Evolutionary conservation across 306 rosid species (phyloP).

Genomic region (Boehmeria nivea): DNA sequence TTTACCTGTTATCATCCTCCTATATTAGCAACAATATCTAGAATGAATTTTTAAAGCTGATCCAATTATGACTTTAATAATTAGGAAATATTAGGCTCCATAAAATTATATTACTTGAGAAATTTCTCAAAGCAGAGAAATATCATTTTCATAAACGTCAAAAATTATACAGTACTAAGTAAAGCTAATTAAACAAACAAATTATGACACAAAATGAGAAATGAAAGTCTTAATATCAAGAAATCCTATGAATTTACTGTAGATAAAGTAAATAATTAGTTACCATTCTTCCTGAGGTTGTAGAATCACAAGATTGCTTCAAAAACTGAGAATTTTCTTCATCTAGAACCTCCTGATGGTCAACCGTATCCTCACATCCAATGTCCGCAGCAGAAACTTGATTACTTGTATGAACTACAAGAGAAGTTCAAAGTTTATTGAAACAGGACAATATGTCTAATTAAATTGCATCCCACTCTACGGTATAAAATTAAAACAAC

Average conservation of each 20-base stretch:
- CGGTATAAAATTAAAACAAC: not conserved
- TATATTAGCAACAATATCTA: too few species aligned
- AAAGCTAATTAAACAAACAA: not conserved
- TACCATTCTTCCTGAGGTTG: constrained; percentile 46
- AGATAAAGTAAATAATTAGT: constrained; percentile 1
- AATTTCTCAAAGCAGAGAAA: too few species aligned
- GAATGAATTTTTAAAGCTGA: too few species aligned
- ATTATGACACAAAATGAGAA: constrained; percentile 13
- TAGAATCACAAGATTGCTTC: constrained; percentile 37
- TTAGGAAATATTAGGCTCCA: too few species aligned
- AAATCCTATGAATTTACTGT: not conserved
- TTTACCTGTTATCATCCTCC: not conserved
- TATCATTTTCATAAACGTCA: too few species aligned
- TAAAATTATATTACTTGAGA: too few species aligned
- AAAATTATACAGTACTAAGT: too few species aligned
- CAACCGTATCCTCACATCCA: constrained; percentile 39
- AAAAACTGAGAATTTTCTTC: constrained; percentile 37
- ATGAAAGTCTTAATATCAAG: not conserved
- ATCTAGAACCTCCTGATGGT: constrained; percentile 30
- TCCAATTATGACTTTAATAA: too few species aligned
- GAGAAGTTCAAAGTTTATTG: constrained; percentile 31
- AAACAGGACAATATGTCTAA: constrained; percentile 10
- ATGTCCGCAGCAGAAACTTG: constrained; percentile 31
- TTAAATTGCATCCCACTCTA: constrained; percentile 2
- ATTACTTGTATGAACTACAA: constrained; percentile 47